Evolutionary conservation across 768 basidiomycete species (phyloP).

Genomic region (Suillus ampliporus): DNA sequence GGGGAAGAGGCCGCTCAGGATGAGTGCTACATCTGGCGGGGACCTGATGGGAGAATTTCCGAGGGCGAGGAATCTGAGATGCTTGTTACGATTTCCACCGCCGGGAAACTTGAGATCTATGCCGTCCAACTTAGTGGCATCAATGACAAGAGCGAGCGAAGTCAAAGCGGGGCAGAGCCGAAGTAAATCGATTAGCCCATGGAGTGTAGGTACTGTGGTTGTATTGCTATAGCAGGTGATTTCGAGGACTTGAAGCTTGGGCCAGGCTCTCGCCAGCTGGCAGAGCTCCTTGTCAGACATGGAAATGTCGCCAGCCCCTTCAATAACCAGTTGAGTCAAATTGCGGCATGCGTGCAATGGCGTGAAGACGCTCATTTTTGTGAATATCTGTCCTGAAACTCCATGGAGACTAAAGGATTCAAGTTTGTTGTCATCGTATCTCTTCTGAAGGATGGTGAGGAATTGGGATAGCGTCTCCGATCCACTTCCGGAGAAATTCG

Average conservation of each 20-base stretch:
- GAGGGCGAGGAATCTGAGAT: slow-evolving; percentile 13
- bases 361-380: background rate
- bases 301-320: slow-evolving; percentile 19
- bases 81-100: background rate
- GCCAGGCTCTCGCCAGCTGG: slow-evolving; percentile 26
- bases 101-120: background rate
- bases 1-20: slow-evolving; percentile 23
- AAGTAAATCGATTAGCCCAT: slow-evolving; percentile 16
- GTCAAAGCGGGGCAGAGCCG: slow-evolving; percentile 20
- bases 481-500: no score
- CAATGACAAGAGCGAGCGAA: slow-evolving; percentile 28
- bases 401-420: background rate
- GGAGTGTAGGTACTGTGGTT: slow-evolving; percentile 25
- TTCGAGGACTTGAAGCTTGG: slow-evolving; percentile 24
- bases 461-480: background rate
- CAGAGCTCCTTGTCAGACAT: slow-evolving; percentile 22
- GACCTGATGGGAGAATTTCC: slow-evolving; percentile 27
- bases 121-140: slow-evolving; percentile 11
- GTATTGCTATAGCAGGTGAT: slow-evolving; percentile 21
- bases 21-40: slow-evolving; percentile 17
- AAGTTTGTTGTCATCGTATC: background rate
- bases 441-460: background rate
- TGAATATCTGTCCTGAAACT: no score
- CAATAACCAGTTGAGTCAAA: background rate
- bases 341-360: background rate